A percentile compares a stretch with the other conserved stretches of the same genome.
Evolutionary conservation across 2,329 filamentous ascomycete genomes (phyloP).

Genomic region (Penicillium occitanis): DNA sequence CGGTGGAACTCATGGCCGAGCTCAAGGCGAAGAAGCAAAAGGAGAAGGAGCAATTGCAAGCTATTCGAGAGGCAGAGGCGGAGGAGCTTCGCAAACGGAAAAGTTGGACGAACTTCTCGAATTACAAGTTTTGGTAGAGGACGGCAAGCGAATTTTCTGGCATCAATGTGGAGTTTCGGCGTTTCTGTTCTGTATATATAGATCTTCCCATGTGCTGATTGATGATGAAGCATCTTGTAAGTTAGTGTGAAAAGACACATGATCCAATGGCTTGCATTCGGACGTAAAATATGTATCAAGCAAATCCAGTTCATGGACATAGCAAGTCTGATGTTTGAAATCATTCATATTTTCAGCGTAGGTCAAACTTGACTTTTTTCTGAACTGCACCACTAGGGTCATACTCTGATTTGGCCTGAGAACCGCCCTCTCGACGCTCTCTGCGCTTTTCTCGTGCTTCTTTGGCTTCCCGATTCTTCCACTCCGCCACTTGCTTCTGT

Average conservation of each 20-base stretch:
- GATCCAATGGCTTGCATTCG: conserved; percentile 19
- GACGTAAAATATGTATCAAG: conserved; percentile 11
- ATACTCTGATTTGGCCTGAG: conserved; percentile 29
- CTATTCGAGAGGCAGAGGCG: conserved; percentile 39
- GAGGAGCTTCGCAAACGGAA: conserved; percentile 41
- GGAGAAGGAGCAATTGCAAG: conserved; percentile 45
- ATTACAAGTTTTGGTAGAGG: conserved; percentile 50
- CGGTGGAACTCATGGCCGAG: conserved; percentile 76
- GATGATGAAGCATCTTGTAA: conserved; percentile 21
- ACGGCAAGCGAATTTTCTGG: conserved; percentile 12
- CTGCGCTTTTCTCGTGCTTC: conserved; percentile 59
- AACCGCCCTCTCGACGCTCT: conserved; percentile 48
- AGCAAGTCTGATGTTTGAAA: no score
- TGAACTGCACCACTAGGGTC: conserved; percentile 33
- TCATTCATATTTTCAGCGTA: conserved; percentile 18
- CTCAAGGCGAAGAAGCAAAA: conserved; percentile 67
- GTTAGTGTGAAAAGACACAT: conserved; percentile 20
- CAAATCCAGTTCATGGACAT: background rate
- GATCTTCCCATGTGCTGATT: conserved; percentile 11
- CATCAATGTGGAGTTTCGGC: conserved; percentile 35
- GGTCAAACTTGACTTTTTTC: conserved; percentile 45
- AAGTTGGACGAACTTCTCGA: conserved; percentile 46
- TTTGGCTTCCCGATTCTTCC: conserved; percentile 58
- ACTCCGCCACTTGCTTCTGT: conserved; percentile 59
- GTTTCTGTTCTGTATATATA: conserved; percentile 21